A percentile compares a stretch with the other conserved stretches of the same genome.
phyloP scores from a whole-genome alignment of 805 yeast genomes.

The Saturnispora mendoncae region DNA sequence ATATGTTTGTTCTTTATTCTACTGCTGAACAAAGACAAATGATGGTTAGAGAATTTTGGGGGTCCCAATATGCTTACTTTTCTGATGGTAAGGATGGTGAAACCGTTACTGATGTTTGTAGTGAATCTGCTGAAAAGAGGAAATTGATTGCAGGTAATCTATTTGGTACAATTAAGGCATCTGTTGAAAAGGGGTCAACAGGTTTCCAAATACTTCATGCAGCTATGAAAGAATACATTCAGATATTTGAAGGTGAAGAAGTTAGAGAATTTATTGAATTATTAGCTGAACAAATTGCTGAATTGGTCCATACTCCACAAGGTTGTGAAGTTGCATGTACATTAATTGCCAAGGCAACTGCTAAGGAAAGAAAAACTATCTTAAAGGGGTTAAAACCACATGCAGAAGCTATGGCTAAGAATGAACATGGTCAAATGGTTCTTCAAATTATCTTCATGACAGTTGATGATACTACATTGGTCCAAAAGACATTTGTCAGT shows the following conservation, averaged over 20 bases:
- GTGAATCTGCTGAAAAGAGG: conserved; percentile 68
- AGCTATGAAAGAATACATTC: conserved; percentile 83
- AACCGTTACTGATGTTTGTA: conserved; percentile 55
- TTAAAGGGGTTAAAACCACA: conserved; percentile 68
- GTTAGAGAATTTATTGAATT: conserved; percentile 75
- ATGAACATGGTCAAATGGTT: conserved; percentile 81
- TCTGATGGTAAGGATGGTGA: conserved; percentile 61
- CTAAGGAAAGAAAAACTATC: conserved; percentile 83
- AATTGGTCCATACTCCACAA: conserved; percentile 89
- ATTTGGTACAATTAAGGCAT: conserved; percentile 74
- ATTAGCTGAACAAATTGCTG: conserved; percentile 82
- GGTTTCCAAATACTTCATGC: conserved; percentile 96
- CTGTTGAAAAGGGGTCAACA: conserved; percentile 91
- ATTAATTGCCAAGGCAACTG: conserved; percentile 71
- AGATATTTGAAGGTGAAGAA: conserved; percentile 62
- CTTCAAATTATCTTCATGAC: conserved; percentile 71
- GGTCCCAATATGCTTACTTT: conserved; percentile 88
- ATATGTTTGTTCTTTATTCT: conserved; percentile 76
- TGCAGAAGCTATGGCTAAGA: conserved; percentile 64
- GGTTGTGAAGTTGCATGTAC: conserved; percentile 88
- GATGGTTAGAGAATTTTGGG: conserved; percentile 95
- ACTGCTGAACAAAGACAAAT: conserved; percentile 77
- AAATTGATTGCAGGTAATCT: conserved; percentile 66
- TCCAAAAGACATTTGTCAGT: conserved; percentile 59
- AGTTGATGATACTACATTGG: conserved; percentile 87